A percentile compares a stretch with the other conserved stretches of the same genome.
These are phyloP conservation scores for Saitoella complicata DNA, from an alignment of 805 yeast genomes.

Conservation along the genomic window DNA sequence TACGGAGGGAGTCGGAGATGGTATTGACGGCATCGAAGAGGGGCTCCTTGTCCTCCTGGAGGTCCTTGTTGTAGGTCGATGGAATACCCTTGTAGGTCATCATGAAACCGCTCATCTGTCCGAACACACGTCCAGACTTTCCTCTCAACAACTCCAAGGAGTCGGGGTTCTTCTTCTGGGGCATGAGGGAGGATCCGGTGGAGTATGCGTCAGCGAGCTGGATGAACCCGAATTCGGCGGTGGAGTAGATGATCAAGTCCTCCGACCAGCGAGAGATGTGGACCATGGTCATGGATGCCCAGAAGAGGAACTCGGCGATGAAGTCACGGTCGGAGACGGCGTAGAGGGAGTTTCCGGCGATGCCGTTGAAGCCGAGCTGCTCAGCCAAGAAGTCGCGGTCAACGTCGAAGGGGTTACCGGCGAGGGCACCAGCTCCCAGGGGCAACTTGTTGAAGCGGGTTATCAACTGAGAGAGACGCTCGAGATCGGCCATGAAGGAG, in stretches of 20 bases:
- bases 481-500: conserved; percentile 77
- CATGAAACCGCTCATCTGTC: conserved; percentile 85
- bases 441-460: conserved; percentile 79
- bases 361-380: conserved; percentile 63
- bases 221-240: conserved; percentile 93
- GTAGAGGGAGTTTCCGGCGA: conserved; percentile 88
- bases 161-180: conserved; percentile 97
- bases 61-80: conserved; percentile 91
- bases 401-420: conserved; percentile 99
- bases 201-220: conserved; percentile 94
- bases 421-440: conserved; percentile 92
- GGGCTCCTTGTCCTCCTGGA: conserved; percentile 99
- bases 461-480: conserved; percentile 65
- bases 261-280: conserved; percentile 90
- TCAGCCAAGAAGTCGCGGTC: conserved; percentile 80
- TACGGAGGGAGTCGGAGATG: conserved; percentile 81
- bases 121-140: conserved; percentile 92
- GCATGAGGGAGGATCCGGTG: conserved; percentile 97
- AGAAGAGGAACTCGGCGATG: conserved; percentile 86
- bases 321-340: conserved; percentile 97
- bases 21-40: conserved; percentile 79
- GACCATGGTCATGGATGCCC: conserved; percentile 90
- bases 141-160: conserved; percentile 90
- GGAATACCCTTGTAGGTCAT: conserved; percentile 97
- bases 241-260: conserved; percentile 87